These are phyloP conservation scores for Trichoderma virens DNA, from an alignment of 495 filamentous ascomycete species.

Conservation along the genomic window DNA sequence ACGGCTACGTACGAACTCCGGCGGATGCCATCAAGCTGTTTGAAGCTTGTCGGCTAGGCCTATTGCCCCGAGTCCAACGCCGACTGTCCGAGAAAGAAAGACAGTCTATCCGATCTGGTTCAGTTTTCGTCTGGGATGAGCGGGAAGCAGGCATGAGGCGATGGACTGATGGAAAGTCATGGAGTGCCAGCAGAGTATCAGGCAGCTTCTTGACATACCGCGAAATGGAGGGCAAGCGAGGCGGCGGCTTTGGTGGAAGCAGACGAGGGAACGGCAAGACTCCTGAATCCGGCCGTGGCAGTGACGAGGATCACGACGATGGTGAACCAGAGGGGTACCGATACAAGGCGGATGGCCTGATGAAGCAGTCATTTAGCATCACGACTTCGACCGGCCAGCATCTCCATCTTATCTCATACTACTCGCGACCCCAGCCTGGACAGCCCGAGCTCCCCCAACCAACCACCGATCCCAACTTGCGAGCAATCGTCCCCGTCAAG, in stretches of 20 bases:
- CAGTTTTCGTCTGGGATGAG: slow-evolving; percentile 99
- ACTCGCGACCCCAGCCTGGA: slow-evolving; percentile 64
- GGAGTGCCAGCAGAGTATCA: slow-evolving; percentile 95
- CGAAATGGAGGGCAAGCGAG: slow-evolving; percentile 96
- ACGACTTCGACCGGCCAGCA: slow-evolving; percentile 85
- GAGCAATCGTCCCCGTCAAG: slow-evolving; percentile 76
- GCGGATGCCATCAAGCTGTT: slow-evolving; percentile 95
- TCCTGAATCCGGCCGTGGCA: slow-evolving; percentile 67
- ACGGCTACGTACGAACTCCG: slow-evolving; percentile 85
- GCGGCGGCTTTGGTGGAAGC: slow-evolving; percentile 46
- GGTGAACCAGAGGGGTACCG: slow-evolving; percentile 92
- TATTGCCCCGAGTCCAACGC: slow-evolving; percentile 86
- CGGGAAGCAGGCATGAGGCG: slow-evolving; percentile 94
- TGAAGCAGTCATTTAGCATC: slow-evolving; percentile 99
- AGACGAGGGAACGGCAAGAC: slow-evolving; percentile 59
- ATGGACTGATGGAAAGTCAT: slow-evolving; percentile 98
- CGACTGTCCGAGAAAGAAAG: slow-evolving; percentile 94
- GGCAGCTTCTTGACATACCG: slow-evolving; percentile 96
- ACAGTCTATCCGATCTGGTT: slow-evolving; percentile 87
- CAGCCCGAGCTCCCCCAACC: slow-evolving; percentile 66
- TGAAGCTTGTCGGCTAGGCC: slow-evolving; percentile 86
- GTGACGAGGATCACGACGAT: slow-evolving; percentile 73
- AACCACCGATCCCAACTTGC: slow-evolving; percentile 67
- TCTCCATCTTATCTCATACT: slow-evolving; percentile 95
- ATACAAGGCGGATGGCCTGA: slow-evolving; percentile 93